phyloP scores from a whole-genome alignment of 345 rosid genomes.

The Adansonia digitata region DNA sequence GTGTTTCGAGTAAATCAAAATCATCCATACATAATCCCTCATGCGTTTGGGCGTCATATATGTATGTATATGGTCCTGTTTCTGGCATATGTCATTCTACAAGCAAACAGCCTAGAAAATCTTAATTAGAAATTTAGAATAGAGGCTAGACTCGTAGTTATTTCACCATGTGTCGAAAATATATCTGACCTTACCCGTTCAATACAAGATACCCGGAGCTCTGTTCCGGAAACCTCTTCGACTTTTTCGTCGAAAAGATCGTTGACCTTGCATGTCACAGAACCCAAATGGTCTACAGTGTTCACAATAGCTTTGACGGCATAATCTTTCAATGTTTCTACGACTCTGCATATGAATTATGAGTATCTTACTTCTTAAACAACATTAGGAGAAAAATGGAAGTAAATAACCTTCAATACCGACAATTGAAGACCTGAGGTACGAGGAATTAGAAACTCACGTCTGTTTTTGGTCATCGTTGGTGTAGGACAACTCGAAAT shows the following conservation, averaged over 20 bases:
- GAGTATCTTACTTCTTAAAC: conserved; percentile 7
- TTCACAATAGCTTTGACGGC: conserved; percentile 86
- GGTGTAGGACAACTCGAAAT: conserved; percentile 78
- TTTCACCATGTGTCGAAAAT: neutral
- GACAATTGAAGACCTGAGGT: neutral
- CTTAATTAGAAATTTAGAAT: neutral
- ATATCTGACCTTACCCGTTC: conserved; percentile 59
- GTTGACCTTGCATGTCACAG: conserved; percentile 78
- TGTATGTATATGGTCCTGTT: neutral
- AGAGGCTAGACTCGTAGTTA: neutral
- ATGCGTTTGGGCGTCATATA: neutral
- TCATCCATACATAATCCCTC: neutral
- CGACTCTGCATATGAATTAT: conserved; percentile 55
- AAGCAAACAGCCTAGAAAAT: neutral
- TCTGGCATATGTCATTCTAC: neutral
- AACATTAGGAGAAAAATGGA: neutral
- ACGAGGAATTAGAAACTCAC: conserved; percentile 39
- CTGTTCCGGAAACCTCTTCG: conserved; percentile 69
- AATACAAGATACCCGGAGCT: conserved; percentile 77
- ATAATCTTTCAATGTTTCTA: conserved; percentile 87
- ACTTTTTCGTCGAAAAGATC: conserved; percentile 82
- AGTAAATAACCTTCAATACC: neutral
- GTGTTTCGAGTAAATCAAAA: neutral
- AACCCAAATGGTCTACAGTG: conserved; percentile 93
- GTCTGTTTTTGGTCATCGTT: conserved; percentile 75